Evolutionary conservation across 306 rosid species (phyloP), one percentile per base, ranked within the genome.

Genomic region (Acacia melanoxylon): DNA sequence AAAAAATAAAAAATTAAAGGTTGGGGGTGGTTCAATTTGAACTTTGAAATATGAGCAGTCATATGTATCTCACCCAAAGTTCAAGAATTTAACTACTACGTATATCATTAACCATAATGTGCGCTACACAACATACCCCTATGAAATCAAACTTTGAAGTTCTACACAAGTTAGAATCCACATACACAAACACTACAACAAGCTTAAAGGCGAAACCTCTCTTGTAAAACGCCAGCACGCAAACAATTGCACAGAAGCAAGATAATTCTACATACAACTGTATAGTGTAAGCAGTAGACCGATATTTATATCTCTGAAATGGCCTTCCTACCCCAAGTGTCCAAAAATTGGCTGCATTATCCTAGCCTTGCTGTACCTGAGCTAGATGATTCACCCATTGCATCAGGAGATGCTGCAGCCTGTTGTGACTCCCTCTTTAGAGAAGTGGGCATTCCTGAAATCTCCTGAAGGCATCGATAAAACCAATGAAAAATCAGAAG

Each of bases 341-440:
- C 83, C 92, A 87, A 51, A 90, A 92, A 84, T 91, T 95, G 80
- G 91, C 99, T 7, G 84, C 77, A 70, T 92, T 92, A 65, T 91
- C 98, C 98, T 40, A 89, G 92, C 81, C 94, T 89, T 72, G 93
- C 91, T 33, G 97, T 93, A 76, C 99, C 97, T 2, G 98, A 89
- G 88, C 98, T 92, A 14, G 99, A 95, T 25, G 98, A 95, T 82
- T 93, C 98, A 0, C 94, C 98, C 97, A 95, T 92, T 80, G 90
- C 91, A 85, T 93, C 99, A 13, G 98, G 98, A 79, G 99, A 93
- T n/a, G 92, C 88, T 79, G 92, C 94, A 62, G 82, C 78, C 54
- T 87, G 94, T 41, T 89, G 44, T 41, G 97, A 61, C 72, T 95
- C 98, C 82, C 94, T 93, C 80, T 91, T 93, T 77, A 95, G 81